Conservation (phyloP, 371 early-diverging fungal species). For the Lichtheimia ornata region DNA sequence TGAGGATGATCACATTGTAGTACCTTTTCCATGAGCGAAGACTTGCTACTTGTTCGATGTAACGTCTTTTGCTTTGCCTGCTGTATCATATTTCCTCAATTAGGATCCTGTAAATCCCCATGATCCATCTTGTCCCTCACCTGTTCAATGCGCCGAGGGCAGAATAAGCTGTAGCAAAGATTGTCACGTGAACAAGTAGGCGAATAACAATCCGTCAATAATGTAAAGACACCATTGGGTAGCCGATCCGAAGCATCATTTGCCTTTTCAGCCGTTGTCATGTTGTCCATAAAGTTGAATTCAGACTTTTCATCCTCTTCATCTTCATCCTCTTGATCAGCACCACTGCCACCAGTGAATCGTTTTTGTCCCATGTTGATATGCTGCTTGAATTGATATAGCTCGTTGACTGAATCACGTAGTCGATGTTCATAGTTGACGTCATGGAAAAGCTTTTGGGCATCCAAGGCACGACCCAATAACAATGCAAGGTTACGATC, state of each 20-base stretch:
- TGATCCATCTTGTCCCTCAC: not conserved
- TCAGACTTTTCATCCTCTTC: constrained; percentile 29
- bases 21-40: constrained; percentile 14
- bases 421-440: constrained; percentile 83
- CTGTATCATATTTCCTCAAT: not conserved
- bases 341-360: constrained; percentile 1
- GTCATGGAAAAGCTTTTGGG: constrained; percentile 89
- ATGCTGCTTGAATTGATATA: constrained; percentile 74
- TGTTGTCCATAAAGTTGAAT: constrained; percentile 10
- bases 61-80: constrained; percentile 5
- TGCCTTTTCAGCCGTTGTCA: not conserved
- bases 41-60: constrained; percentile 19
- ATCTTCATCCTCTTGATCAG: constrained; percentile 22
- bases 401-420: constrained; percentile 76
- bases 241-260: constrained; percentile 19
- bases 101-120: not conserved
- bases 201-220: constrained; percentile 87
- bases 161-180: constrained; percentile 83
- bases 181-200: constrained; percentile 84
- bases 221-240: constrained; percentile 85
- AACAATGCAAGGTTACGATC: constrained; percentile 86
- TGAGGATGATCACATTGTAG: not conserved
- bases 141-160: constrained; percentile 78
- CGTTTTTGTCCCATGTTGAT: constrained; percentile 15
- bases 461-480: constrained; percentile 84